Percentiles rank a stretch among this genome's conserved stretches.
Conservation (phyloP, 345 rosid genomes). For the Alliaria petiolata region DNA sequence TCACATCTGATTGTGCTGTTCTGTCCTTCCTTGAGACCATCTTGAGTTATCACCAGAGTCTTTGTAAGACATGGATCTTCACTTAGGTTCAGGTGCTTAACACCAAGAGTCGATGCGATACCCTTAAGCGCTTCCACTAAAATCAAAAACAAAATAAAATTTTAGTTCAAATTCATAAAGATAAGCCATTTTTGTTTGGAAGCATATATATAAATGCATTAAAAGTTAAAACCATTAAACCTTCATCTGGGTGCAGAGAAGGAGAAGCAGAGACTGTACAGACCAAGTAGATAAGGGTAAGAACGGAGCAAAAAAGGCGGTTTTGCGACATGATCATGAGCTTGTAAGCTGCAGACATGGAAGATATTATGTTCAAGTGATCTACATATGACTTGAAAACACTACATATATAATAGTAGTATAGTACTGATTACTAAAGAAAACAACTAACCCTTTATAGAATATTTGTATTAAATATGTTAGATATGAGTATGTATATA, state of each 20-base stretch:
- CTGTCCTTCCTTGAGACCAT: slow-evolving; percentile 12
- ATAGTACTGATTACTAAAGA: neutral
- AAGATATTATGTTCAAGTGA: slow-evolving; percentile 3
- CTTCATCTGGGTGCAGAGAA: slow-evolving; percentile 31
- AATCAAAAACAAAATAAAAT: neutral
- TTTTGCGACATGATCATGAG: slow-evolving; percentile 14
- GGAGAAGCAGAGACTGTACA: slow-evolving; percentile 15
- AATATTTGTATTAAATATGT: neutral
- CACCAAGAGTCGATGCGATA: slow-evolving; percentile 21
- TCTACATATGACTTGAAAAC: neutral
- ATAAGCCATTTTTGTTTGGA: neutral
- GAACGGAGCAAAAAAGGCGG: neutral
- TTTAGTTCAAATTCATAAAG: neutral
- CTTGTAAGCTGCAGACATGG: slow-evolving; percentile 9
- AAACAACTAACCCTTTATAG: neutral
- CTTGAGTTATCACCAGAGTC: slow-evolving; percentile 26
- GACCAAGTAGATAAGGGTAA: slow-evolving; percentile 13
- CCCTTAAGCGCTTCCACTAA: slow-evolving; percentile 29
- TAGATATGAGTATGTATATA: no score
- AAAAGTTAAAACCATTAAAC: neutral
- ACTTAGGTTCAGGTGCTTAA: slow-evolving; percentile 20
- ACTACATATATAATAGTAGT: no score
- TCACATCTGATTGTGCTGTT: slow-evolving; percentile 33
- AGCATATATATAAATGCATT: neutral
- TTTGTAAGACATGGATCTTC: slow-evolving; percentile 35